Conservation (phyloP, 345 rosid species). For the Corymbia maculata region DNA sequence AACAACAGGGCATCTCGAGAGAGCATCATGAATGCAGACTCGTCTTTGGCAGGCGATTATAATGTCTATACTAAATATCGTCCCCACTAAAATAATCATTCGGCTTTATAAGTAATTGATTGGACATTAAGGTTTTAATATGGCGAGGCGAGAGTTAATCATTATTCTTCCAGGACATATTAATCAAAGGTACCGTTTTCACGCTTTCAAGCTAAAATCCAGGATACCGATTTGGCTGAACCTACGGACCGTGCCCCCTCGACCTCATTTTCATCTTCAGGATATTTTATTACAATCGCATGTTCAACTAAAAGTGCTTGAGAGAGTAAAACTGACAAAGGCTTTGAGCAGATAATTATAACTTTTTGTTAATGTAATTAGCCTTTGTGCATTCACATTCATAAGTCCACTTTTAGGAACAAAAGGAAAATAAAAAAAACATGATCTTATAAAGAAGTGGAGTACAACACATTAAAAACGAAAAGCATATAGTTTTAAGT, state of each 20-base stretch:
- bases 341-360: background rate
- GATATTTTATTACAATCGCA: background rate
- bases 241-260: background rate
- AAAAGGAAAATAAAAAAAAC: background rate
- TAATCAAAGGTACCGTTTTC: background rate
- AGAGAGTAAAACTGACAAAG: background rate
- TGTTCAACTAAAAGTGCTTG: background rate
- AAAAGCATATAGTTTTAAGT: background rate
- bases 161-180: background rate
- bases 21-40: background rate
- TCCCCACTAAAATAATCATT: background rate
- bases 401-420: background rate
- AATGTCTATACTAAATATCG: background rate
- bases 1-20: background rate
- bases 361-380: background rate
- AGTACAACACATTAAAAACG: background rate
- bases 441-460: background rate
- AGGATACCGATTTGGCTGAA: background rate
- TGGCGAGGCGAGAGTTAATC: background rate
- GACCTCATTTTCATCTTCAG: background rate
- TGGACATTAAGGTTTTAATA: background rate
- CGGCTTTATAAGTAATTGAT: background rate
- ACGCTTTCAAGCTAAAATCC: background rate
- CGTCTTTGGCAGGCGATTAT: background rate
- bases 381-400: background rate